phyloP scores from a whole-genome alignment of 352 stramenopile genomes.

The Blastocystis hominis region DNA sequence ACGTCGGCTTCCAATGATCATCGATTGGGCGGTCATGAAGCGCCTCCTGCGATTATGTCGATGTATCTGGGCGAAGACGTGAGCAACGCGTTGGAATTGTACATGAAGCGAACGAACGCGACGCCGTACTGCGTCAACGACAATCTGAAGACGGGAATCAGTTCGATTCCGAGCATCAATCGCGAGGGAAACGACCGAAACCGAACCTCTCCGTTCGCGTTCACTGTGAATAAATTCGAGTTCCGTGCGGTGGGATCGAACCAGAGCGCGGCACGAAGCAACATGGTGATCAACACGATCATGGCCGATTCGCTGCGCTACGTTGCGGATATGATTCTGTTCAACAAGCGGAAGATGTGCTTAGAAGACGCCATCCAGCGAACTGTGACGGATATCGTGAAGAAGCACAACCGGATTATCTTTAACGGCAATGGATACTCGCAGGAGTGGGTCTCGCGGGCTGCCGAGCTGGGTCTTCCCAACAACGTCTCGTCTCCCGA shows the following conservation, averaged over 20 bases:
- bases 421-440: slow-evolving; percentile 79
- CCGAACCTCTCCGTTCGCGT: slow-evolving; percentile 77
- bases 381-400: slow-evolving; percentile 67
- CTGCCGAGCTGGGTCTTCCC: slow-evolving; percentile 70
- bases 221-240: slow-evolving; percentile 73
- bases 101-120: slow-evolving; percentile 66
- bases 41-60: slow-evolving; percentile 74
- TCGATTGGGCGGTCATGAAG: slow-evolving; percentile 73
- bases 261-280: slow-evolving; percentile 72
- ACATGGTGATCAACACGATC: slow-evolving; percentile 75
- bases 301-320: slow-evolving; percentile 71
- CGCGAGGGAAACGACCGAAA: slow-evolving; percentile 70
- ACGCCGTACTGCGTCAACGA: slow-evolving; percentile 59
- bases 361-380: slow-evolving; percentile 59
- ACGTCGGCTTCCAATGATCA: slow-evolving; percentile 74
- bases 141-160: slow-evolving; percentile 44
- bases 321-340: slow-evolving; percentile 70
- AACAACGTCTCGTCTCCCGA: slow-evolving; percentile 72
- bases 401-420: slow-evolving; percentile 71
- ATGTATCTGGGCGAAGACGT: slow-evolving; percentile 74
- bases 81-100: slow-evolving; percentile 67
- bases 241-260: slow-evolving; percentile 75
- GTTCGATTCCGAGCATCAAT: slow-evolving; percentile 47
- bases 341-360: slow-evolving; percentile 60
- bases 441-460: slow-evolving; percentile 65